Evolutionary conservation across 345 rosid genomes (phyloP).

Genomic region (Lumnitzera racemosa): DNA sequence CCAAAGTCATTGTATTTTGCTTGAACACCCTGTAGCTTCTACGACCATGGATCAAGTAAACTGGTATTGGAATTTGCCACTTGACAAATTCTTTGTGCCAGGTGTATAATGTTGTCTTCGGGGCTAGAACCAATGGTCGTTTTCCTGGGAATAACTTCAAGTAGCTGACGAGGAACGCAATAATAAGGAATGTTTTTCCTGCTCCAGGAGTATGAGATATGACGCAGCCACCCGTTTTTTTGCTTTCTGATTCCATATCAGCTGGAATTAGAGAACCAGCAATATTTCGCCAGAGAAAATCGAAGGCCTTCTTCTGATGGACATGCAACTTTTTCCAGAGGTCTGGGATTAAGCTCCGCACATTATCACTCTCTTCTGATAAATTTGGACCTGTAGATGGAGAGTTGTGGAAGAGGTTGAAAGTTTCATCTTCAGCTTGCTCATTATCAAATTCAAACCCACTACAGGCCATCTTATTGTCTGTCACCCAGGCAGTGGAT

Average conservation of each 20-base stretch:
- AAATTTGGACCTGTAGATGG: constrained; percentile 17
- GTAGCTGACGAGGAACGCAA: constrained; percentile 86
- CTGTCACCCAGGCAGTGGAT: constrained; percentile 31
- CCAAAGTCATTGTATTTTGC: constrained; percentile 26
- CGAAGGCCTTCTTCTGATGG: constrained; percentile 86
- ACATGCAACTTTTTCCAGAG: constrained; percentile 52
- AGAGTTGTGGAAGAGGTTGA: constrained; percentile 20
- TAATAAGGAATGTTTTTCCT: constrained; percentile 85
- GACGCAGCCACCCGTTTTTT: constrained; percentile 75
- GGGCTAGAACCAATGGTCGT: constrained; percentile 85
- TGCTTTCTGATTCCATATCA: constrained; percentile 41
- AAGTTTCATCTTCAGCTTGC: constrained; percentile 25
- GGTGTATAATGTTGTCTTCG: constrained; percentile 86
- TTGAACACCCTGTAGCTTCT: constrained; percentile 51
- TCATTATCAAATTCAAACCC: constrained; percentile 2
- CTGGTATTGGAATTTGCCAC: constrained; percentile 81
- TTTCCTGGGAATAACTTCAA: constrained; percentile 77
- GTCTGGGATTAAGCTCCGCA: constrained; percentile 81
- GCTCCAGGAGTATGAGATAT: constrained; percentile 94
- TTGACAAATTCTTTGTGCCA: constrained; percentile 95
- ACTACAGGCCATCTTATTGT: constrained; percentile 14
- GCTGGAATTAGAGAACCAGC: constrained; percentile 71
- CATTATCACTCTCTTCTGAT: constrained; percentile 50
- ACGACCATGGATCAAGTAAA: constrained; percentile 82
- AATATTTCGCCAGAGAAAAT: constrained; percentile 77